Evolutionary conservation across 2,329 filamentous ascomycete genomes (phyloP), one percentile per base, ranked within the genome.

Genomic region (Penicillium olsonii): DNA sequence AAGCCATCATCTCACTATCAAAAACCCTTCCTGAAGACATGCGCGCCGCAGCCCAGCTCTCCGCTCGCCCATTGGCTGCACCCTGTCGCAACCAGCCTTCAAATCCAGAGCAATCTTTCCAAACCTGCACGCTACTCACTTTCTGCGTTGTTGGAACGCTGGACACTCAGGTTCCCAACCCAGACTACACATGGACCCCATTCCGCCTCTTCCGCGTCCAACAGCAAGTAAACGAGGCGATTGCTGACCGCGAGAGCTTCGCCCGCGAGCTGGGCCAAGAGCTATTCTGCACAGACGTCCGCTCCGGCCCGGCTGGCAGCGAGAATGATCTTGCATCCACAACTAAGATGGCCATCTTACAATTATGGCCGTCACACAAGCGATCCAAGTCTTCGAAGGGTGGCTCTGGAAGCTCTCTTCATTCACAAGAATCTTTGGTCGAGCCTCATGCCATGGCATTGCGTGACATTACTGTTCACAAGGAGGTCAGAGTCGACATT

Each of bases 171-270:
- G 66, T 81, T 8, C 70, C 72, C 2, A 77, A 78, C 18, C 71
- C 78, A 1, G 76, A 77, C 22, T 80, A 82, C 60, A 75, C 78
- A 47, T 86, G 87, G 55, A 75, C 80, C 1, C 84, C 86, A 0
- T 70, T 88, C 24, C 79, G 72, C 37, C 83, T 88, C 56, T 88
- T 88, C 72, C 84, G 82, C 56, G 74, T 80, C 7, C 84, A 85
- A 50, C 87, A 89, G 66, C 79, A 85, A 53, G 77, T 82, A 0
- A 80, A 84, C 57, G 73, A 77, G 22, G 76, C 76, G 51, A 75
- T 78, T 26, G 70, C 75, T 0, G 80, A 83, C 55, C 78, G 84
- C 37, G 75, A 81, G 4, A 78, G 77, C 2, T 88, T 89, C 59
- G 77, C 79, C 1, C 78, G 81, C 48, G 77, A 78, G 26, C 76